Evolutionary conservation across 495 filamentous ascomycete species (phyloP).

Genomic region (Mytilinidion resinicola): DNA sequence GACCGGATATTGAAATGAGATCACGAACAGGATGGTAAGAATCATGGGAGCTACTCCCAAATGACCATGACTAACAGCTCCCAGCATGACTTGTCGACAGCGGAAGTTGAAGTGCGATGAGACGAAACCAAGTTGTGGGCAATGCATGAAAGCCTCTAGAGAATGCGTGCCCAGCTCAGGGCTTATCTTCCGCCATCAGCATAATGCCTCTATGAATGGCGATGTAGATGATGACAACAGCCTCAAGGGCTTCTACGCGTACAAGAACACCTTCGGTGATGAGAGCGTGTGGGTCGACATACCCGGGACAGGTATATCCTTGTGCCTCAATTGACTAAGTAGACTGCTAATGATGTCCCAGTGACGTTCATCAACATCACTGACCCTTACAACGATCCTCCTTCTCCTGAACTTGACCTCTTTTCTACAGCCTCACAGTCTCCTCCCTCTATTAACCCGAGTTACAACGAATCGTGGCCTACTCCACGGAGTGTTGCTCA

Average conservation of each 20-base stretch:
- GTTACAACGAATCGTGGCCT: conserved; percentile 15
- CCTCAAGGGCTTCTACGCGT: conserved; percentile 62
- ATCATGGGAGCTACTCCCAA: neutral
- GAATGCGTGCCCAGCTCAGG: conserved; percentile 58
- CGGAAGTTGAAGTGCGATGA: conserved; percentile 62
- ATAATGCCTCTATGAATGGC: conserved; percentile 66
- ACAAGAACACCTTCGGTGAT: conserved; percentile 61
- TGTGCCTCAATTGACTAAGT: neutral
- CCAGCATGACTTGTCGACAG: conserved; percentile 55
- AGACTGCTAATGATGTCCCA: conserved; percentile 15
- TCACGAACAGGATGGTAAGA: conserved; percentile 27
- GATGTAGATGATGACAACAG: conserved; percentile 37
- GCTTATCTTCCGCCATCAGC: conserved; percentile 63
- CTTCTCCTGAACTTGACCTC: conserved; percentile 38
- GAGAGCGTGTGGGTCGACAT: conserved; percentile 59
- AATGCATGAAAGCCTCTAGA: conserved; percentile 54
- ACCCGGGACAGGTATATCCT: conserved; percentile 47
- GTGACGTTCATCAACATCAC: conserved; percentile 61
- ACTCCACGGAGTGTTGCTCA: neutral
- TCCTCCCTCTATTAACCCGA: conserved; percentile 5
- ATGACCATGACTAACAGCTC: neutral
- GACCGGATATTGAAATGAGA: conserved; percentile 9
- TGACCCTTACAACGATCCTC: conserved; percentile 54
- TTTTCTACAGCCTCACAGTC: conserved; percentile 24
- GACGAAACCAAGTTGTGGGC: conserved; percentile 51